Base-by-base conservation (phyloP, 2,329 filamentous ascomycete genomes). In the Colletotrichum viniferum region DNA sequence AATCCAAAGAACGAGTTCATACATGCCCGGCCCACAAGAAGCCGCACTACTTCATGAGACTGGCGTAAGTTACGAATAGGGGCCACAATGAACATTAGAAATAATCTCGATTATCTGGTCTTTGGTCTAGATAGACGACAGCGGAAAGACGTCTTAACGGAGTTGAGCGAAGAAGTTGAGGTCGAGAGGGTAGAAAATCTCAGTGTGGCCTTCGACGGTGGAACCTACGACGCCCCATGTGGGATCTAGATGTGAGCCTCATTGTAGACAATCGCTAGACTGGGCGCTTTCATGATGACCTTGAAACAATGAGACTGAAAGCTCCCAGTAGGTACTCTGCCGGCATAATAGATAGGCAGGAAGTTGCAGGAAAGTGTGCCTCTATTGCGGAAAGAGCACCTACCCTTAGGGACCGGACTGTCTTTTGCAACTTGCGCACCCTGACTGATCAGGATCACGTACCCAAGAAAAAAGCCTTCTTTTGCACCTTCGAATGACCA, bases 241-340 rank as follows among this genome's bases (percentile, higher is more conserved):
- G 43, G n/a, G 43, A 52, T 52, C 43, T 21, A 24, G 1, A 21
- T 24, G 43, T 21, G 1, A 52, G n/a, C 43, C 43, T 21, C 43
- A 52, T 52, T 0, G n/a, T 21, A 13, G n/a, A 4, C n/a, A 1
- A 1, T 52, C 43, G n/a, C 43, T 52, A 0, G 0, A 10, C 1
- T 52, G 43, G n/a, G n/a, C 43, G 0, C 8, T 0, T 52, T 52
- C 43, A 52, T 13, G 12, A 52, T 52, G 43, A 12, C n/a, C 10
- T 52, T 7, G 6, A 52, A 21, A 52, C 1, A 0, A 21, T 21
- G 43, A 21, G n/a, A 18, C 43, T n/a, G n/a, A 21, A 52, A 52
- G 43, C n/a, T 21, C n/a, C 43, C 2, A 52, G n/a, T 12, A 48
- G 38, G 38, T 10, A n/a, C 9, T n/a, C 38, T 48, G 18, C 9